These are phyloP conservation scores for Oryza brachyantha DNA, from an alignment of 176 grass and related monocot species.

Conservation along the genomic window DNA sequence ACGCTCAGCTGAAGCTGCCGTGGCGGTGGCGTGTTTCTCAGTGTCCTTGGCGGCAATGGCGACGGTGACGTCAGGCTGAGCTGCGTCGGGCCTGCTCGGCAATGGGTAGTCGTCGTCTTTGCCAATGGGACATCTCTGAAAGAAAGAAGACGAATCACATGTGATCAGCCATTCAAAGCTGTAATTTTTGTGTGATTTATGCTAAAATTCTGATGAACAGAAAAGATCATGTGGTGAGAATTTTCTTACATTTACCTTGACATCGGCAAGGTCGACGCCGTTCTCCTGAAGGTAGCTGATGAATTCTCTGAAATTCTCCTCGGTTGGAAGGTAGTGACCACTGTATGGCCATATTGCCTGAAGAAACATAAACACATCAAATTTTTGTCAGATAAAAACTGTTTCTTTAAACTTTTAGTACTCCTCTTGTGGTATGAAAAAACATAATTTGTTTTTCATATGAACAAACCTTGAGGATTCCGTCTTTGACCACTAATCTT, in stretches of 20 bases:
- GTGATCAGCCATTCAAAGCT: not conserved
- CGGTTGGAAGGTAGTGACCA: constrained; percentile 82
- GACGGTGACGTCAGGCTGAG: not conserved
- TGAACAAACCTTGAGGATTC: constrained; percentile 59
- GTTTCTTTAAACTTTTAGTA: not conserved
- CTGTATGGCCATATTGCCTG: constrained; percentile 94
- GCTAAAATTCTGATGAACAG: not conserved
- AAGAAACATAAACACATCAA: constrained; percentile 29
- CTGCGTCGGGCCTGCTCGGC: constrained; percentile 5
- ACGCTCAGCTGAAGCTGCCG: not conserved
- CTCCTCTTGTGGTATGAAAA: not conserved
- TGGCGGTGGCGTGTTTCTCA: not conserved
- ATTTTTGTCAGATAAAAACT: not conserved
- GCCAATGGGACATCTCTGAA: constrained; percentile 59
- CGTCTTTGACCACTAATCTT: constrained; percentile 80
- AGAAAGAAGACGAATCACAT: not conserved
- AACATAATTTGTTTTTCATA: not conserved
- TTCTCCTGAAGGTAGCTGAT: constrained; percentile 60
- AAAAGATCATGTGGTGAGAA: not conserved
- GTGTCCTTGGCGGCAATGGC: not conserved
- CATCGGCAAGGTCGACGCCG: constrained; percentile 45
- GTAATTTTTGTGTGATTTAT: not conserved
- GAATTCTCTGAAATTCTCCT: constrained; percentile 87
- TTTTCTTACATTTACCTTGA: constrained; percentile 52
- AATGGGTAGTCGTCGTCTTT: constrained; percentile 64